Evolutionary conservation across 257 asterid species (phyloP), one percentile per base, ranked within the genome.

Genomic region (Cruciata laevipes): DNA sequence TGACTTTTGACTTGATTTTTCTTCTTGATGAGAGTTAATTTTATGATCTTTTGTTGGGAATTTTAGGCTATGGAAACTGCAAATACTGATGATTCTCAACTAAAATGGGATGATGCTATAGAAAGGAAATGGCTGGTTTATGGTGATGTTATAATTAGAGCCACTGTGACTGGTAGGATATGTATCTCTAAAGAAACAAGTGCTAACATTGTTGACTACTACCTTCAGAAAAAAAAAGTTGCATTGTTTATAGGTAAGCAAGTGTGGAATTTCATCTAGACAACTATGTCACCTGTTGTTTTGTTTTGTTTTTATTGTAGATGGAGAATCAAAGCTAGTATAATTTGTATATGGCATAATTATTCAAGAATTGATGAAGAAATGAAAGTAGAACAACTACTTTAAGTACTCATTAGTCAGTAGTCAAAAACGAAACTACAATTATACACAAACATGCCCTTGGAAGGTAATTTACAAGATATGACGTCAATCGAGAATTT

Each of bases 61-160:
- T 67, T 47, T 66, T 78, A 85, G 88, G 87, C 55, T 71, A 78
- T 52, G 85, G 77, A 8, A 65, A 61, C 23, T 85, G 86, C 82
- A 79, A 69, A 67, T 75, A 74, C 66, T 67, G 66, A 52, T 1
- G 14, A 30, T 18, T 18, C 8, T 53, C 42, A 7, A 13, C 42
- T 7, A 37, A 9, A 37, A 9, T 37, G 9, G 42, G 42, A 37
- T 37, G 42, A 37, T 37, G 42, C 42, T 37, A 13, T 42, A 18
- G 51, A 12, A 42, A 1, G 5, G 51, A 42, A 47, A 47, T 47
- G 55, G 7, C 20, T 16, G 7, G 16, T 16, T 47, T 20, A 47
- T 47, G 55, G 21, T 30, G 51, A 23, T 9, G 35, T 10, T 10
- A 24, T 4, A 12, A 14, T 24, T 27, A n/a, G 2, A 32, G 66